phyloP scores from a whole-genome alignment of 495 filamentous ascomycete genomes.

The Terfezia claveryi region DNA sequence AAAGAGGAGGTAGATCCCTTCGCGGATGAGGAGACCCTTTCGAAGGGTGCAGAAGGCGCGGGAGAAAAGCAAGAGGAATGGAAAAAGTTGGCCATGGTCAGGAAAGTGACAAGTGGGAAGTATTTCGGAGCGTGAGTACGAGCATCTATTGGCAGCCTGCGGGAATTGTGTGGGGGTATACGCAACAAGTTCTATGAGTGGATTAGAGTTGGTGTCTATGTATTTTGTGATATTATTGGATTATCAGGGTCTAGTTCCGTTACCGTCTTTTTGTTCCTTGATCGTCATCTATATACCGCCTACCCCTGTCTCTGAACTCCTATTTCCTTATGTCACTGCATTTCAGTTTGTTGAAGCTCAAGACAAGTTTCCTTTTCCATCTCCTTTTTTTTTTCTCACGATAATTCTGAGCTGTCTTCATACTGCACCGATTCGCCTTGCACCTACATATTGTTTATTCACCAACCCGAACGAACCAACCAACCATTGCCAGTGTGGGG shows the following conservation, averaged over 20 bases:
- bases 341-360: too few species aligned
- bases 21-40: constrained; percentile 33
- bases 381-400: too few species aligned
- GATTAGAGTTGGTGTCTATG: too few species aligned
- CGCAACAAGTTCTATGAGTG: too few species aligned
- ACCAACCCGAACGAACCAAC: too few species aligned
- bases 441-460: too few species aligned
- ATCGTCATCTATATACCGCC: not conserved
- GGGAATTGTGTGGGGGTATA: not conserved
- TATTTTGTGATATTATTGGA: constrained; percentile 4
- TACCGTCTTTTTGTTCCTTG: not conserved
- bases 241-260: not conserved
- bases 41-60: constrained; percentile 16
- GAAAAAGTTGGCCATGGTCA: constrained; percentile 48
- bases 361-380: too few species aligned
- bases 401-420: too few species aligned
- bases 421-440: too few species aligned
- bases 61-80: constrained; percentile 32
- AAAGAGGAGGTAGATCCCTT: constrained; percentile 34
- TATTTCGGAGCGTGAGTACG: constrained; percentile 34
- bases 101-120: constrained; percentile 59
- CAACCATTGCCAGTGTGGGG: too few species aligned
- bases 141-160: not conserved
- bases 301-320: too few species aligned
- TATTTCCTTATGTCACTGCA: too few species aligned